phyloP scores from a whole-genome alignment of 306 rosid genomes.

The Elaeagnus macrophylla region DNA sequence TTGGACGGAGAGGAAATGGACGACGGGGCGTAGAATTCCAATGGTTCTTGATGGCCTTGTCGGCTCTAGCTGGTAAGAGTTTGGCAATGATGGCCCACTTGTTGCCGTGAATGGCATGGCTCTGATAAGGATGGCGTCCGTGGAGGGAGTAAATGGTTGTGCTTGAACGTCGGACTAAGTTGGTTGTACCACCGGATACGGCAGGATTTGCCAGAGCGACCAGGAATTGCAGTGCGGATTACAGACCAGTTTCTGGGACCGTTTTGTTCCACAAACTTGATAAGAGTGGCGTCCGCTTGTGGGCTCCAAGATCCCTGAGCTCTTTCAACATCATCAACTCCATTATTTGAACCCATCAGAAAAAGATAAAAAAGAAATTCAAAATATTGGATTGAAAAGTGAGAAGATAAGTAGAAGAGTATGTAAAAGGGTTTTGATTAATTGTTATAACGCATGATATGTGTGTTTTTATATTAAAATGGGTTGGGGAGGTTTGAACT shows the following conservation, averaged over 20 bases:
- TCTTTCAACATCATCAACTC: conserved; percentile 17
- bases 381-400: too few relatives aligned
- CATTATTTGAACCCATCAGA: neutral
- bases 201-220: conserved; percentile 86
- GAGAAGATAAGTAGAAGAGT: too few relatives aligned
- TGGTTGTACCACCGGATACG: conserved; percentile 87
- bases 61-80: conserved; percentile 75
- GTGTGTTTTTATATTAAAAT: too few relatives aligned
- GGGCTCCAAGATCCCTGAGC: conserved; percentile 85
- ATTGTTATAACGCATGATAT: too few relatives aligned
- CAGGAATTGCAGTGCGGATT: conserved; percentile 60
- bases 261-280: conserved; percentile 44
- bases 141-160: conserved; percentile 58
- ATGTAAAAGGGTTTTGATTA: too few relatives aligned
- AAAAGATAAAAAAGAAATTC: neutral
- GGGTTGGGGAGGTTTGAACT: neutral
- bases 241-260: conserved; percentile 79
- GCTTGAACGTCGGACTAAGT: conserved; percentile 83
- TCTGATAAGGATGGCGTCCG: conserved; percentile 44
- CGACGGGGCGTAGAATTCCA: conserved; percentile 82
- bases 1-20: conserved; percentile 20
- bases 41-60: conserved; percentile 87
- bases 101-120: conserved; percentile 78
- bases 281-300: conserved; percentile 54
- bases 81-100: conserved; percentile 95